Base-by-base conservation (phyloP, 441 rosid species). In the Corymbia calophylla region DNA sequence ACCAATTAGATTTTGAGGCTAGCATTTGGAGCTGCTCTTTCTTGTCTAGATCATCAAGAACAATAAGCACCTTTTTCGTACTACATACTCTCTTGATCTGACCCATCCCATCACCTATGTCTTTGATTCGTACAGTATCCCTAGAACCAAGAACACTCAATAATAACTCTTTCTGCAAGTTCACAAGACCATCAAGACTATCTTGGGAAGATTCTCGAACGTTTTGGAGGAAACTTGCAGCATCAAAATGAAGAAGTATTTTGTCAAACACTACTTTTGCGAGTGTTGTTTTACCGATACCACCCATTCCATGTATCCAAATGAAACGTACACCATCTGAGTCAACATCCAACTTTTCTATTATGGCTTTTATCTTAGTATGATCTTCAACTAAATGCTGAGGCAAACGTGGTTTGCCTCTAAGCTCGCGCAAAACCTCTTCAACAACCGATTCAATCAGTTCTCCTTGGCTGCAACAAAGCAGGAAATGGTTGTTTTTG, bases 171-270 rank as follows among this genome's bases (percentile, higher is more conserved):
- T 56, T 56, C 29, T 56, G 62, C 29, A 56, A 56, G 12, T 56
- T 9, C 4, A 23, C 11, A 56, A 9, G 12, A 56, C 62, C 62
- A 56, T 21, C 17, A 53, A 5, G 17, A 15, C 6, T 48, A 7
- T 48, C 27, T 8, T 56, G 62, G 10, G 11, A 56, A 8, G 10
- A 9, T 21, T 8, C 62, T 56, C 62, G 29, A 56, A 56, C 13
- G 2, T 56, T 8, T 3, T 23, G 4, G 11, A 23, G 62, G 62
- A 56, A 56, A 23, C 12, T 23, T 8, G 4, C 11, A 3, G 29
- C 29, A 0, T 23, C 62, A 23, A 56, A 56, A 5, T 56, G 29
- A 8, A 4, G 1, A 1, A 1, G 5, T 4, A 56, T 8, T 56
- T 23, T 23, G 27, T 23, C 4, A 29, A 23, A 56, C 62, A 23